A percentile compares a stretch with the other conserved stretches of the same genome.
phyloP scores from a whole-genome alignment of 2,329 filamentous ascomycete genomes.

The Diaporthe ilicicola region DNA sequence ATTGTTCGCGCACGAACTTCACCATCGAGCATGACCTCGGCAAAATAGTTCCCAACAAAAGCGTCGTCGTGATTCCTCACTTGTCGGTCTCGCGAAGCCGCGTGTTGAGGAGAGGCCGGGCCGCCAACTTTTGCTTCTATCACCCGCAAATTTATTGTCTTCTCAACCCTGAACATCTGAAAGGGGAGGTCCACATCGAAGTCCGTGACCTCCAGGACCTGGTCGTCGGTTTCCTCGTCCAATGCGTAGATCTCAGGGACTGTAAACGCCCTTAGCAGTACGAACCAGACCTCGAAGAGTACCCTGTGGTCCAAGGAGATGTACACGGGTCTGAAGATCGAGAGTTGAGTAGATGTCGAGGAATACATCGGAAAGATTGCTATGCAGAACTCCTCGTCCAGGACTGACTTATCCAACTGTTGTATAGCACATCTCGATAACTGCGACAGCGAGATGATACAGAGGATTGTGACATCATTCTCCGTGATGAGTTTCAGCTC shows the following conservation, averaged over 20 bases:
- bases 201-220: constrained; percentile 53
- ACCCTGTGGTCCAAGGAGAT: constrained; percentile 86
- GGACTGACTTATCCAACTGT: constrained; percentile 85
- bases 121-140: constrained; percentile 69
- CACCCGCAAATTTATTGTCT: constrained; percentile 65
- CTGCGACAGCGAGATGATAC: constrained; percentile 86
- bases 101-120: constrained; percentile 38
- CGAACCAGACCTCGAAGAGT: constrained; percentile 98
- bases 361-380: constrained; percentile 96
- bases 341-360: constrained; percentile 74
- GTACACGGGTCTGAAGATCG: constrained; percentile 87
- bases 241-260: constrained; percentile 88
- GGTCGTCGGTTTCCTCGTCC: constrained; percentile 52
- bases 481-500: constrained; percentile 92
- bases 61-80: constrained; percentile 52
- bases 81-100: constrained; percentile 43
- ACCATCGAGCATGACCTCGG: constrained; percentile 81
- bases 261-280: constrained; percentile 88
- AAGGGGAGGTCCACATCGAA: constrained; percentile 49
- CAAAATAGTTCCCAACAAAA: constrained; percentile 74
- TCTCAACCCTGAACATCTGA: constrained; percentile 69
- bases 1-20: constrained; percentile 81
- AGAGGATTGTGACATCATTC: constrained; percentile 80
- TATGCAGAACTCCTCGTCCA: constrained; percentile 93
- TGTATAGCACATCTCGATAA: constrained; percentile 91